Evolutionary conservation across 129 eudicot species (phyloP).

Genomic region (Artemisia annua): DNA sequence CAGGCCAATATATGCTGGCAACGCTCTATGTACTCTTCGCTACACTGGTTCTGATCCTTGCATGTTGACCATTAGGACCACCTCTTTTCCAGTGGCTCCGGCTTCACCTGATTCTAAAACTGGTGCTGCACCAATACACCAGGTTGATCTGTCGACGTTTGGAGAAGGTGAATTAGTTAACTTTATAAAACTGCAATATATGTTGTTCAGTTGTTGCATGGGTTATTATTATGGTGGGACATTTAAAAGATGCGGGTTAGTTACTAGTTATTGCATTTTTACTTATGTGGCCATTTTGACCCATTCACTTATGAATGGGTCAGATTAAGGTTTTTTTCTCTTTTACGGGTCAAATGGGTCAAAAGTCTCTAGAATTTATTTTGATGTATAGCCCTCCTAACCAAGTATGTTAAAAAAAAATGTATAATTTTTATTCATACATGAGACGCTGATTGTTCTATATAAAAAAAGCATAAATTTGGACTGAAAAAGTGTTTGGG

Average conservation of each 20-base stretch:
- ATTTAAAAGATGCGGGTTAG: no score
- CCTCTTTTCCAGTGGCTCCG: conserved; percentile 63
- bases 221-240: neutral
- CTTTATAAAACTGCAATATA: neutral
- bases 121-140: conserved; percentile 57
- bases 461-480: no score
- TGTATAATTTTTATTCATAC: no score
- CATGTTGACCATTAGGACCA: conserved; percentile 77
- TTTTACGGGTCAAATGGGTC: no score
- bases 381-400: no score
- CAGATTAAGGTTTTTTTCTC: no score
- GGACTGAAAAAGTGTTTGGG: no score
- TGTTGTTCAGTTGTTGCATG: neutral
- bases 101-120: conserved; percentile 41
- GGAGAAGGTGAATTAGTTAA: conserved; percentile 65
- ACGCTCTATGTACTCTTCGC: conserved; percentile 85
- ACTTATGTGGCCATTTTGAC: neutral
- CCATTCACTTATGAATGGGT: neutral
- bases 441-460: no score
- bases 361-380: no score
- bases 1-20: conserved; percentile 89
- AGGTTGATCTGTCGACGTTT: conserved; percentile 78
- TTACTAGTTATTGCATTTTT: neutral
- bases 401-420: no score
- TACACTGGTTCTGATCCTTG: conserved; percentile 82